phyloP scores from a whole-genome alignment of 2,329 filamentous ascomycete species.

The Setomelanomma holmii region DNA sequence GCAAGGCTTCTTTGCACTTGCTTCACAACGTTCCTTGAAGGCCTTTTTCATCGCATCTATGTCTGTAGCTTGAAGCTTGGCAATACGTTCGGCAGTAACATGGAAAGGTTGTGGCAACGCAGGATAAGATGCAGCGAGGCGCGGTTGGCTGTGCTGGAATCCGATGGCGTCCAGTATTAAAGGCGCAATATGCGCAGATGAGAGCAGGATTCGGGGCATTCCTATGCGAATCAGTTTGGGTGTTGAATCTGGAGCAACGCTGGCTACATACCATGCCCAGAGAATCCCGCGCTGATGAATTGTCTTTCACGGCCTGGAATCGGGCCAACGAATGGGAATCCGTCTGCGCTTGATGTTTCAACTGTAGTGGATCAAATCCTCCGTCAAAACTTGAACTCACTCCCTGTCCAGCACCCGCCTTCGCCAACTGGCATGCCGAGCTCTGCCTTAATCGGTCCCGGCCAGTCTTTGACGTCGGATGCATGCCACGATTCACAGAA shows the following conservation, averaged over 20 bases:
- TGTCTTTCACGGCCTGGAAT: constrained; percentile 7
- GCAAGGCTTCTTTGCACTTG: constrained; percentile 13
- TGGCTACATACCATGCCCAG: constrained; percentile 12
- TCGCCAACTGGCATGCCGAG: constrained; percentile 8
- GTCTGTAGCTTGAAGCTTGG: constrained; percentile 9
- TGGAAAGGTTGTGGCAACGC: constrained; percentile 13
- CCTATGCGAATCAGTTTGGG: neutral
- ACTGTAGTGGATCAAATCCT: neutral
- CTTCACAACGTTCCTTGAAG: constrained; percentile 3
- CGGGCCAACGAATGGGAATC: constrained; percentile 14
- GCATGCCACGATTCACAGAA: constrained; percentile 14
- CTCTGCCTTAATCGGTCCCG: constrained; percentile 1
- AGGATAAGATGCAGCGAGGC: constrained; percentile 9
- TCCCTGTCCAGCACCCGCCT: constrained; percentile 17
- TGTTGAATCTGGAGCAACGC: too few species aligned
- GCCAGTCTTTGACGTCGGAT: constrained; percentile 11
- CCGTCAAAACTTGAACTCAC: neutral
- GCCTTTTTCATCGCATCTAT: neutral
- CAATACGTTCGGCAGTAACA: constrained; percentile 8
- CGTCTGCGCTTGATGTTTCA: constrained; percentile 8
- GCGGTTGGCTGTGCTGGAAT: constrained; percentile 6
- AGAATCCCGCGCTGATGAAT: constrained; percentile 14
- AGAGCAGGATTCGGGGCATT: constrained; percentile 14
- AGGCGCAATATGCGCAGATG: constrained; percentile 12
- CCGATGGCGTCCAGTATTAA: constrained; percentile 12